These are phyloP conservation scores for Mallotus nudiflorus DNA, from an alignment of 345 rosid species.

Conservation along the genomic window DNA sequence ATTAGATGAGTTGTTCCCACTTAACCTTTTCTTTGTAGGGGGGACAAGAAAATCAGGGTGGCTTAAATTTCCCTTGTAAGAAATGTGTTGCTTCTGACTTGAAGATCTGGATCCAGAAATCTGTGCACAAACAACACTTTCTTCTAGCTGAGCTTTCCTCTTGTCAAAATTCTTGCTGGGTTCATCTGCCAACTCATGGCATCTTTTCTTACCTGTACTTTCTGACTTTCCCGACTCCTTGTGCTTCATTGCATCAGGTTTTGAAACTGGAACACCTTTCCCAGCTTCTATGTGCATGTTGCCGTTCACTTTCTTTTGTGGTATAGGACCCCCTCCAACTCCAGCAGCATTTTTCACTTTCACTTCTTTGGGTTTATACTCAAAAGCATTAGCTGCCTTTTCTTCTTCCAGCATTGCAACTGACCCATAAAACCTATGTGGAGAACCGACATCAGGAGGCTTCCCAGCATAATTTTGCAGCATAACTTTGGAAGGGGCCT, in stretches of 20 bases:
- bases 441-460: conserved; percentile 25
- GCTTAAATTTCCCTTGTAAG: conserved; percentile 30
- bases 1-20: conserved; percentile 20
- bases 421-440: conserved; percentile 19
- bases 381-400: conserved; percentile 25
- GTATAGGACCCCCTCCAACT: conserved; percentile 24
- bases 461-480: conserved; percentile 31
- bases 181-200: no score
- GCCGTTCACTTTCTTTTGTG: conserved; percentile 30
- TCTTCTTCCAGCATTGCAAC: conserved; percentile 20
- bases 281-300: conserved; percentile 20
- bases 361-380: conserved; percentile 24
- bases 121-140: conserved; percentile 22
- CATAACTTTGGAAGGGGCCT: conserved; percentile 35
- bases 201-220: no score
- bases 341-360: conserved; percentile 9
- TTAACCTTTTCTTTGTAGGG: conserved; percentile 37
- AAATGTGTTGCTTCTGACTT: conserved; percentile 45
- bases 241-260: no score
- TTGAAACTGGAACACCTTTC: no score
- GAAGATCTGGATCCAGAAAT: conserved; percentile 38
- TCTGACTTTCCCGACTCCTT: no score
- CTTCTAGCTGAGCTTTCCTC: no score
- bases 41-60: conserved; percentile 18
- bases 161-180: no score